Evolutionary conservation across 2,329 filamentous ascomycete species (phyloP).

Genomic region (Thelonectria olida): DNA sequence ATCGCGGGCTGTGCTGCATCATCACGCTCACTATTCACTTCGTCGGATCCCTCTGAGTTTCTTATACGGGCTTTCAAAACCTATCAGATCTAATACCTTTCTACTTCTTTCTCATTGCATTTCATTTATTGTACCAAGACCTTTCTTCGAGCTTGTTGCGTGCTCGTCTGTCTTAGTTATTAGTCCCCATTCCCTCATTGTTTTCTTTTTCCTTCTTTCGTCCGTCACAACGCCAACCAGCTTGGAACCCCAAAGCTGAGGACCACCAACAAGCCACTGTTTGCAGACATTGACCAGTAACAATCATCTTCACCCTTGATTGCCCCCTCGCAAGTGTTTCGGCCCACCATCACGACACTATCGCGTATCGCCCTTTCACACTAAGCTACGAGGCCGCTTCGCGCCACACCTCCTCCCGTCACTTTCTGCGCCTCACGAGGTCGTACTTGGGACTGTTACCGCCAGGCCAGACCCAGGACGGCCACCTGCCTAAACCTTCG

Average conservation of each 20-base stretch:
- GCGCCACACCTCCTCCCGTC: slow-evolving; percentile 6
- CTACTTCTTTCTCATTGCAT: background rate
- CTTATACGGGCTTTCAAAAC: background rate
- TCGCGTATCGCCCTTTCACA: slow-evolving; percentile 19
- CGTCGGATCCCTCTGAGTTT: slow-evolving; percentile 2
- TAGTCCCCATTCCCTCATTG: background rate
- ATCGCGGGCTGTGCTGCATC: slow-evolving; percentile 13
- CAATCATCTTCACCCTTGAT: background rate
- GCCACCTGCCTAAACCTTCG: slow-evolving; percentile 10
- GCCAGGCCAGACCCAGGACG: slow-evolving; percentile 3
- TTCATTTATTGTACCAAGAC: background rate
- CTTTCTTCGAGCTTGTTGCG: background rate
- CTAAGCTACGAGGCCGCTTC: slow-evolving; percentile 11
- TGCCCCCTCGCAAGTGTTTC: slow-evolving; percentile 12
- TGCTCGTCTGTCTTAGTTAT: background rate
- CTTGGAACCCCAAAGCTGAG: background rate
- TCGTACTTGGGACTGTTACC: slow-evolving; percentile 6
- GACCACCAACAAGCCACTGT: background rate
- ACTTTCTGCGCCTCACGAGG: slow-evolving; percentile 13
- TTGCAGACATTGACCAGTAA: background rate
- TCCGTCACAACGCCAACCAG: background rate
- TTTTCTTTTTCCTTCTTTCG: background rate
- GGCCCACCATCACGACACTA: slow-evolving; percentile 19
- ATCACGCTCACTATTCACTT: background rate
- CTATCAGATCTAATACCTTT: background rate